These are phyloP conservation scores for Pseudogymnoascus sp. DNA, from an alignment of 2,329 filamentous ascomycete genomes.

Conservation along the genomic window DNA sequence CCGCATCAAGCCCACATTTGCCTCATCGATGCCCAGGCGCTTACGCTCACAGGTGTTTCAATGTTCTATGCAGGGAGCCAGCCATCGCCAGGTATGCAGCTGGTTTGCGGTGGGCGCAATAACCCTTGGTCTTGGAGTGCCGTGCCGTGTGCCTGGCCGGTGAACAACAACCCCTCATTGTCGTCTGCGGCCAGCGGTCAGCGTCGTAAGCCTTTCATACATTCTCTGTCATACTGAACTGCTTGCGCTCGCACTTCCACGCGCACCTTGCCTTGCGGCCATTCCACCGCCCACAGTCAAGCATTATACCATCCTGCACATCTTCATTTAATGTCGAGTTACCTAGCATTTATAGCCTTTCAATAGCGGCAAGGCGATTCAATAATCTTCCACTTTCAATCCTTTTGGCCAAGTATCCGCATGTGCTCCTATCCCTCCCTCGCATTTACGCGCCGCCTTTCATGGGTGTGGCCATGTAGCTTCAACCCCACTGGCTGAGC, in stretches of 20 bases:
- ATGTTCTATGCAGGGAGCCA: neutral
- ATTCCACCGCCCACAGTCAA: neutral
- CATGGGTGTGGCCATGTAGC: constrained; percentile 7
- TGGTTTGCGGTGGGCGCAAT: neutral
- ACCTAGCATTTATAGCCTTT: constrained; percentile 2
- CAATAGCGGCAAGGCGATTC: neutral
- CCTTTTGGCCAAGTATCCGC: neutral
- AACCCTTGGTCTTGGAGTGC: neutral
- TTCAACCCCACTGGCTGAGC: constrained; percentile 9
- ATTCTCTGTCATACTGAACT: neutral
- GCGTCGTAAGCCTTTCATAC: neutral
- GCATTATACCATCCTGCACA: neutral
- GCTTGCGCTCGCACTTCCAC: neutral
- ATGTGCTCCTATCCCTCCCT: constrained; percentile 6
- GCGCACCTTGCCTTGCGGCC: neutral
- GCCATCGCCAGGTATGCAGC: neutral
- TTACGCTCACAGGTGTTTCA: neutral
- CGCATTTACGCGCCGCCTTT: constrained; percentile 11
- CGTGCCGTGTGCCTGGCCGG: no score
- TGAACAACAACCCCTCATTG: constrained; percentile 6
- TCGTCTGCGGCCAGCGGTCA: neutral
- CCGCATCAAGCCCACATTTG: neutral
- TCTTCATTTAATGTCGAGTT: neutral
- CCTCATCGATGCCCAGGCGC: neutral
- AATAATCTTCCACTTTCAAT: neutral